Evolutionary conservation across 129 eudicot genomes (phyloP).

Genomic region (Arctium minus): DNA sequence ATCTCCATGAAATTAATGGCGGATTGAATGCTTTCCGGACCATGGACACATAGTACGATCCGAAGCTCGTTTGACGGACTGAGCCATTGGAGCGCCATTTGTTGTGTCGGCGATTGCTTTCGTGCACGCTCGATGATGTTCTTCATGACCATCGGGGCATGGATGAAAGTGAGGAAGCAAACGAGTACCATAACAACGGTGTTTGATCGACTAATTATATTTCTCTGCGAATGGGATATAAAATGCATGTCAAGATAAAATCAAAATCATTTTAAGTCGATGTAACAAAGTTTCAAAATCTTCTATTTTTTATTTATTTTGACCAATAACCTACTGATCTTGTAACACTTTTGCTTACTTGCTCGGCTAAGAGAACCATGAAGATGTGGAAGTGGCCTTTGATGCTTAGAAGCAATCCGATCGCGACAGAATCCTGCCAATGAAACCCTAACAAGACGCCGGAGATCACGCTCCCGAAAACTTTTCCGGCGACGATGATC

Average conservation of each 20-base stretch:
- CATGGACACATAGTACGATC: conserved; percentile 59
- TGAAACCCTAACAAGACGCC: conserved; percentile 79
- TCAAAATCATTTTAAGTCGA: background rate
- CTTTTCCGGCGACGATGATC: conserved; percentile 56
- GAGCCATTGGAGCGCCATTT: conserved; percentile 89
- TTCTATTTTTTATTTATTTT: background rate
- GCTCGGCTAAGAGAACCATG: conserved; percentile 50
- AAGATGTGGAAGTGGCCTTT: conserved; percentile 90
- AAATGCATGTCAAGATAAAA: background rate
- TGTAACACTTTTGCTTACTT: conserved; percentile 34
- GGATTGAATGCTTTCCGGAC: conserved; percentile 47
- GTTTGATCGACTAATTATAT: conserved; percentile 41
- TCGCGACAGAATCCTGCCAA: conserved; percentile 71
- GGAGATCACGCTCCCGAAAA: conserved; percentile 47
- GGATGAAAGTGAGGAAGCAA: conserved; percentile 51
- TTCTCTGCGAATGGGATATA: conserved; percentile 32
- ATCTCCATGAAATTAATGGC: conserved; percentile 74
- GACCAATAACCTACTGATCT: background rate
- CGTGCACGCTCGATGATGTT: conserved; percentile 75
- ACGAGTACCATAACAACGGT: conserved; percentile 55
- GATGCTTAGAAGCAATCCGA: conserved; percentile 71
- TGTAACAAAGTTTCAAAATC: no score
- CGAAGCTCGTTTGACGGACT: conserved; percentile 55
- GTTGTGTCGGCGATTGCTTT: conserved; percentile 64
- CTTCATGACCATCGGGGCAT: conserved; percentile 59